Evolutionary conservation across 306 rosid genomes (phyloP), one percentile per base, ranked within the genome.

Genomic region (Cucurbita argyrosperma): DNA sequence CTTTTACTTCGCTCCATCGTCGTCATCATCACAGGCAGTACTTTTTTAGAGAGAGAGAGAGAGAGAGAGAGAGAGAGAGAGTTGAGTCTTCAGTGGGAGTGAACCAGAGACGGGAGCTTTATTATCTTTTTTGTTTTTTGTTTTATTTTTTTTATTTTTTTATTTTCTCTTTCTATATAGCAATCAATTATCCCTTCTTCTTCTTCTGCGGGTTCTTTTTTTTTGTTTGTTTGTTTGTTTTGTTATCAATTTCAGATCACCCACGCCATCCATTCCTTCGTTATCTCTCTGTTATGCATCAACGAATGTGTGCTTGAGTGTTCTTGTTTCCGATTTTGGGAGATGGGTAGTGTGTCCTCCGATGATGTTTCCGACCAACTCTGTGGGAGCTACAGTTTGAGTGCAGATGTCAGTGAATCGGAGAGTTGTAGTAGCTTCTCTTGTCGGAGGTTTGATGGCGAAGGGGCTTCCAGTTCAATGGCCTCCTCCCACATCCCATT

Each of bases 331-430:
- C 14, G 38, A 13, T 52, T 21, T 1, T 49, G 47, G 6, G 52
- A 92, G 52, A 92, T 92, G 98, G 96, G 82, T 12, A 90, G 89
- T 71, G 86, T 84, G 73, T 88, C 96, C 7, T 82, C 85, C 18
- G 98, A 90, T 39, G 98, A 90, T 54, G 85, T 71, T 38, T 86
- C 96, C 47, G 96, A 90, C 76, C 92, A 84, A 76, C 89, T 83
- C 74, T 89, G 96, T 40, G 98, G 96, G 0, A 92, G 96, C 72
- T 92, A 92, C 80, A 92, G 96, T 63, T 71, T 86, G 49, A 92
- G 98, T 64, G 98, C 98, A 26, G 98, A 92, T 65, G 84, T 92
- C 53, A 92, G 98, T 63, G 98, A 92, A 86, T 92, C 98, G 0
- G 98, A 88, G 80, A 92, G 98, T 40, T 88, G 85, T 62, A 85